These are phyloP conservation scores for Ascochyta viciae-villosae DNA, from an alignment of 2,329 filamentous ascomycete species.

Conservation along the genomic window DNA sequence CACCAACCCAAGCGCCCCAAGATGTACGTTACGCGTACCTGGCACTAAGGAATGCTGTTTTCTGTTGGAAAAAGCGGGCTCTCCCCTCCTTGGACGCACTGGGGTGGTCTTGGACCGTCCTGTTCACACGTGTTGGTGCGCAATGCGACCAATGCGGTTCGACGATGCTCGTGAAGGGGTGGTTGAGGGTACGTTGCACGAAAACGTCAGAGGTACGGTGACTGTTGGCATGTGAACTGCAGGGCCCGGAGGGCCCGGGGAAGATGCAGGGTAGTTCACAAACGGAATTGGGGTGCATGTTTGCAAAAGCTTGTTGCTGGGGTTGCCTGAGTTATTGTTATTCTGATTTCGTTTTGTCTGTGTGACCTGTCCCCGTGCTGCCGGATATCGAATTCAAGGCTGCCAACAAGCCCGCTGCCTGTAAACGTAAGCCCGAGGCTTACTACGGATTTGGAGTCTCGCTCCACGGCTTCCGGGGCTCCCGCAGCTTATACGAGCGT, in stretches of 20 bases:
- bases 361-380: constrained; percentile 1
- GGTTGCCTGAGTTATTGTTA: background rate
- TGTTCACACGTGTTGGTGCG: background rate
- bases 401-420: background rate
- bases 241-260: background rate
- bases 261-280: background rate
- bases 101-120: background rate
- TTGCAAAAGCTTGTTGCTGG: background rate
- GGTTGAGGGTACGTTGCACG: background rate
- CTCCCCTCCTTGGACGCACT: background rate
- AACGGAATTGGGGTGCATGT: background rate
- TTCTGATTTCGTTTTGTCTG: background rate
- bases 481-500: constrained; percentile 9
- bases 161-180: background rate
- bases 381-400: constrained; percentile 2
- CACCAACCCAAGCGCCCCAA: background rate
- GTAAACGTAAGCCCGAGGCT: constrained; percentile 14
- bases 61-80: background rate
- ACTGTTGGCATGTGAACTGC: constrained; percentile 3
- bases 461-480: constrained; percentile 7
- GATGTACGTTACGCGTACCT: constrained; percentile 12
- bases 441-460: background rate
- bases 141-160: background rate
- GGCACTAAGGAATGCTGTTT: constrained; percentile 6
- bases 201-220: background rate